Percentiles rank a stretch among this genome's conserved stretches.
phyloP scores from a whole-genome alignment of 768 basidiomycete species.

The Mycena galopus region DNA sequence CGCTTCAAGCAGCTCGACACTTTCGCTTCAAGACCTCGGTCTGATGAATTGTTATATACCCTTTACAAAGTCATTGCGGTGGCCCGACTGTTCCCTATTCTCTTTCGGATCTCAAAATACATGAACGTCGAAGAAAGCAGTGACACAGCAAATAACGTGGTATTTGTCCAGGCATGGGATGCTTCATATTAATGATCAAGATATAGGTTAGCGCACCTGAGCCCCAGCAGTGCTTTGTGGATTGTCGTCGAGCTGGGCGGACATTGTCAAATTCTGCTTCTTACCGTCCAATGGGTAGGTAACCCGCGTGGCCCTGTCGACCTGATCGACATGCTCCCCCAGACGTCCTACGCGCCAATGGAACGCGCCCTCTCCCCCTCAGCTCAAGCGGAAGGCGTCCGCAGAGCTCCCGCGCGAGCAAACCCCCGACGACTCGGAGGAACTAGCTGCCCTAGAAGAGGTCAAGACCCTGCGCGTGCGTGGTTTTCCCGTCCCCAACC shows the following conservation, averaged over 20 bases:
- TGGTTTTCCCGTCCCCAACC: neutral
- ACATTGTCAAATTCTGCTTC: slow-evolving; percentile 30
- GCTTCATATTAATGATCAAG: neutral
- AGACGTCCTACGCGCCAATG: slow-evolving; percentile 33
- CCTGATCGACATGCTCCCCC: neutral
- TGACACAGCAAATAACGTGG: slow-evolving; percentile 32
- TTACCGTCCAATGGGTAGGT: slow-evolving; percentile 30
- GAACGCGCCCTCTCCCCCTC: slow-evolving; percentile 1
- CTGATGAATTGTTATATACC: slow-evolving; percentile 8
- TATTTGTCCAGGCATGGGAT: neutral
- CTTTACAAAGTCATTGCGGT: neutral
- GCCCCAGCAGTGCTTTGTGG: neutral
- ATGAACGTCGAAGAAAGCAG: slow-evolving; percentile 33
- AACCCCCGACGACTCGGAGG: neutral
- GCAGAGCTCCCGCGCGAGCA: neutral
- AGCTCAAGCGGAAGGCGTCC: slow-evolving; percentile 15
- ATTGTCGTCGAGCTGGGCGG: neutral
- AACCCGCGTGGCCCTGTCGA: too few relatives aligned
- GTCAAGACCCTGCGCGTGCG: slow-evolving; percentile 15
- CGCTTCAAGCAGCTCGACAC: neutral
- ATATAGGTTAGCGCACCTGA: slow-evolving; percentile 9
- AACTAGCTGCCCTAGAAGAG: neutral
- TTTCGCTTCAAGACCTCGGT: slow-evolving; percentile 22
- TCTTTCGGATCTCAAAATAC: slow-evolving; percentile 11
- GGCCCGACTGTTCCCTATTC: neutral